Conservation (phyloP, 306 rosid genomes). For the Casuarina equisetifolia region DNA sequence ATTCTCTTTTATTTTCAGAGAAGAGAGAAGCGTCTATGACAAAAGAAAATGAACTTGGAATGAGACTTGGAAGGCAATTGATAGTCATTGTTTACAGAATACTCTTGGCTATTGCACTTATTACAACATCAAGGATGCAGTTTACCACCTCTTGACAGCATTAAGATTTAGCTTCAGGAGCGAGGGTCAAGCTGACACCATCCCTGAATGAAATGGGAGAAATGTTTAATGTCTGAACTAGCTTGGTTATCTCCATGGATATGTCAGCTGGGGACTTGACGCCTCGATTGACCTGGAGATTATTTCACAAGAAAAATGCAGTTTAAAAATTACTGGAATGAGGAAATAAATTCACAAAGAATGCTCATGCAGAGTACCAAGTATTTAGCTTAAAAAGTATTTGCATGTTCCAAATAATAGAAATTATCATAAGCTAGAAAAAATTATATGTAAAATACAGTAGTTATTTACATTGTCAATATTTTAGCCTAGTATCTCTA, state of each 20-base stretch:
- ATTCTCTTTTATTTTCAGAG: background rate
- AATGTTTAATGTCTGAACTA: conserved; percentile 56
- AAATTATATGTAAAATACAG: background rate
- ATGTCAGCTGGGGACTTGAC: conserved; percentile 89
- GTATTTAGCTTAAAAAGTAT: background rate
- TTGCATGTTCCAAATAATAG: background rate
- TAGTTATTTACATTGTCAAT: too few relatives aligned
- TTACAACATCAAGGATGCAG: conserved; percentile 12
- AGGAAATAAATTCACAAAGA: background rate
- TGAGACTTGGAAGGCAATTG: conserved; percentile 14
- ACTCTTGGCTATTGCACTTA: conserved; percentile 8
- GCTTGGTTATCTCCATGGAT: conserved; percentile 80
- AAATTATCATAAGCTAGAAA: conserved; percentile 8
- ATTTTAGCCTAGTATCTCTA: too few relatives aligned
- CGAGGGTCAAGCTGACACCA: conserved; percentile 72
- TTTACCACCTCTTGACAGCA: conserved; percentile 13
- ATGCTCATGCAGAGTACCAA: conserved; percentile 7
- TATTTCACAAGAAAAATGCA: background rate
- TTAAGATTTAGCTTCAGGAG: conserved; percentile 45
- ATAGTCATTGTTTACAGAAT: background rate
- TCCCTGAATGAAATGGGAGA: conserved; percentile 63
- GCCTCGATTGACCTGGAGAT: conserved; percentile 79
- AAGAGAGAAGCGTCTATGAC: conserved; percentile 20
- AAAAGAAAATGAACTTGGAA: conserved; percentile 11
- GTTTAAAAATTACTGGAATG: background rate